These are phyloP conservation scores for Mycena haematopus DNA, from an alignment of 768 basidiomycete species.

Conservation along the genomic window DNA sequence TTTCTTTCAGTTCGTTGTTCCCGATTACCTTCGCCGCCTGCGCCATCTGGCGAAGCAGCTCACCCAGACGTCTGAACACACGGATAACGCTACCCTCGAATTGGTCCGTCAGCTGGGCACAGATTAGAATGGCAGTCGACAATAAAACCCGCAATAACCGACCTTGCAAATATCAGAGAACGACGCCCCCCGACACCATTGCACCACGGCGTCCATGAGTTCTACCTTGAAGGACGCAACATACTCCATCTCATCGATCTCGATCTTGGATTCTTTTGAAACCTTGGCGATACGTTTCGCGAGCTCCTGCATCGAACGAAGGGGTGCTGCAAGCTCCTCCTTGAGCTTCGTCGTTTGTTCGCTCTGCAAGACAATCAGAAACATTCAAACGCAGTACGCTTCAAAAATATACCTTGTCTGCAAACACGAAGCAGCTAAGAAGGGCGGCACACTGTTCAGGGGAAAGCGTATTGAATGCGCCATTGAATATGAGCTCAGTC, in stretches of 20 bases:
- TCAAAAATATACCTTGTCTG: conserved; percentile 75
- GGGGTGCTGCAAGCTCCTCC: conserved; percentile 91
- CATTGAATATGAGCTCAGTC: conserved; percentile 97
- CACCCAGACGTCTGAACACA: conserved; percentile 92
- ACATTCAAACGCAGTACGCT: neutral
- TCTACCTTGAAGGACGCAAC: conserved; percentile 97
- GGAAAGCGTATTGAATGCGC: conserved; percentile 86
- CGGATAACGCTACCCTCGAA: conserved; percentile 98
- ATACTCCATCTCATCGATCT: conserved; percentile 92
- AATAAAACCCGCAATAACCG: conserved; percentile 26
- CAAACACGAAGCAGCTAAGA: conserved; percentile 97
- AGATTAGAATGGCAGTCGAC: neutral
- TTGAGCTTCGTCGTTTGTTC: conserved; percentile 86
- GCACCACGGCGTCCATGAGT: conserved; percentile 96
- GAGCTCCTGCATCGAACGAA: conserved; percentile 95
- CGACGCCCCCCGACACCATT: conserved; percentile 98
- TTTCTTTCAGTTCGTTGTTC: conserved; percentile 90
- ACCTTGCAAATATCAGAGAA: conserved; percentile 98
- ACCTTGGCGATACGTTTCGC: conserved; percentile 97
- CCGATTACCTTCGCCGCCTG: conserved; percentile 96
- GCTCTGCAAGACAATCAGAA: conserved; percentile 55
- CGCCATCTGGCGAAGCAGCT: conserved; percentile 95
- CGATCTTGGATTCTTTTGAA: conserved; percentile 90
- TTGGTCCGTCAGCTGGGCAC: conserved; percentile 85
- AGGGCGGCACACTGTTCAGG: conserved; percentile 94